Base-by-base conservation (phyloP, 352 stramenopile species). In the Albugo candida region DNA sequence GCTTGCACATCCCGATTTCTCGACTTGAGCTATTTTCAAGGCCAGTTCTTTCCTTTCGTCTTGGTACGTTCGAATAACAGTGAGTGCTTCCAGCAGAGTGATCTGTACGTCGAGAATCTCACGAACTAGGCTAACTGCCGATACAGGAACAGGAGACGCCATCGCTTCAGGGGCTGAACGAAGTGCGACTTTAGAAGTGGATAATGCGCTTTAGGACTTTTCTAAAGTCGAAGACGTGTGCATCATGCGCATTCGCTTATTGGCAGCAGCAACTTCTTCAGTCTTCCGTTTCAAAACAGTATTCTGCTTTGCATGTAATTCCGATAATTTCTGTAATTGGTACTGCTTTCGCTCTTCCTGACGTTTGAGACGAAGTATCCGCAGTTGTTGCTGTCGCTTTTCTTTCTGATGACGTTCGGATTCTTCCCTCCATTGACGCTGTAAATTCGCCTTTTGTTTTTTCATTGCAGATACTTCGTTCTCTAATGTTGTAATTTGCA, bases 261-360 rank as follows among this genome's bases (percentile, higher is more conserved):
- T 77, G 36, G 54, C 53, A 2, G 48, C 51, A 1, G 45, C 56
- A 12, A 70, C 51, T 21, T 79, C 67, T 14, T 84, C 64, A 3
- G 58, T 69, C 42, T 81, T 83, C n/a, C 60, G 65, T 42, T 85
- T 83, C 2, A 76, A 43, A 20, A 67, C 49, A 41, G 51, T 58
- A 31, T 55, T 63, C 41, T 78, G 66, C 21, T 82, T 83, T 10
- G 36, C 39, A 21, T 68, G 58, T 8, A 65, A 43, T 0, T 51
- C 48, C 11, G 51, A 60, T 2, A 70, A 21, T 48, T 80, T 81
- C 27, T 81, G 64, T 4, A 71, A 43, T 41, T 83, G 58, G 43
- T 66, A 69, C 18, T 70, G 59, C 45, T 64, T 75, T 2, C 72
- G 61, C 42, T 76, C 59, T 34, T 85, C 65, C 39, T 82, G 62